Conservation (phyloP, 148 eudicot genomes). For the Hydrangea macrophylla region DNA sequence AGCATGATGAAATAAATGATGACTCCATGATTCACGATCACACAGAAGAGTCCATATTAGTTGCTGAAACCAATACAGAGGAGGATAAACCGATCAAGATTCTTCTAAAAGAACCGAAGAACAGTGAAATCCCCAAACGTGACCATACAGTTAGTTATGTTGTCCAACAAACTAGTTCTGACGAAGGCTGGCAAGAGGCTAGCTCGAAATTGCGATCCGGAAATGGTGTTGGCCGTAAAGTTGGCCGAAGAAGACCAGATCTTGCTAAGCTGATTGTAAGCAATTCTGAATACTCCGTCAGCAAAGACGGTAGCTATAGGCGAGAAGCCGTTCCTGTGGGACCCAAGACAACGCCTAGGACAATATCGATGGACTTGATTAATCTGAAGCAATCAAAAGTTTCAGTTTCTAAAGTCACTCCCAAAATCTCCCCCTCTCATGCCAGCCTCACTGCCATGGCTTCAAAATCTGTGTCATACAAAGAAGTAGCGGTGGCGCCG, state of each 20-base stretch:
- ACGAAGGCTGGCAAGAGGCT: conserved; percentile 99
- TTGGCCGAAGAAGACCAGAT: conserved; percentile 53
- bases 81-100: conserved; percentile 23
- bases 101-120: conserved; percentile 32
- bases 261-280: conserved; percentile 64
- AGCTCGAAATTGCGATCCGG: conserved; percentile 63
- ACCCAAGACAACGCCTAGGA: conserved; percentile 36
- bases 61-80: conserved; percentile 22
- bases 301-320: conserved; percentile 41
- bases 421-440: conserved; percentile 32
- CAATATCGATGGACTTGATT: conserved; percentile 31
- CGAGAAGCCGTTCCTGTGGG: conserved; percentile 37
- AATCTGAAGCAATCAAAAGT: conserved; percentile 45
- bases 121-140: conserved; percentile 18
- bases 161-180: conserved; percentile 49
- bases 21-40: conserved; percentile 22
- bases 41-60: conserved; percentile 20
- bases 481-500: conserved; percentile 91
- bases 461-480: conserved; percentile 86
- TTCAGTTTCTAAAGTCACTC: too few species aligned
- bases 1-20: conserved; percentile 30
- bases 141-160: conserved; percentile 27
- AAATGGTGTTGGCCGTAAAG: conserved; percentile 43
- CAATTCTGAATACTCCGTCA: conserved; percentile 29
- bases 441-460: conserved; percentile 50